Percentiles rank a stretch among this genome's conserved stretches.
Conservation (phyloP, 2,329 filamentous ascomycete species). For the Alternaria brassicae region DNA sequence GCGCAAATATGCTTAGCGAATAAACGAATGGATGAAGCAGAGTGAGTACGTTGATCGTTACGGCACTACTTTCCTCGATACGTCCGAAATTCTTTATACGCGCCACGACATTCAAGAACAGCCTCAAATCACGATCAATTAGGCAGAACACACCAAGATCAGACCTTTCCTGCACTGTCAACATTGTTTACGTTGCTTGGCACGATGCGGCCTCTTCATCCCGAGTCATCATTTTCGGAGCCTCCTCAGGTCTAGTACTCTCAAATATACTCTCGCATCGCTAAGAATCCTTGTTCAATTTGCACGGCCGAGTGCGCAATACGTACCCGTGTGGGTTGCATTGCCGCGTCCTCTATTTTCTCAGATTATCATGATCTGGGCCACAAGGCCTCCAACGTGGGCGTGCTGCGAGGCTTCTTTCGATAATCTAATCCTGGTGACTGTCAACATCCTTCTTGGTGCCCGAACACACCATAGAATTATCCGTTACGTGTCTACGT, state of each 20-base stretch:
- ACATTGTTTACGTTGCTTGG: conserved; percentile 49
- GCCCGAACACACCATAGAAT: conserved; percentile 19
- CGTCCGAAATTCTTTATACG: conserved; percentile 47
- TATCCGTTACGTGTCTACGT: conserved; percentile 7
- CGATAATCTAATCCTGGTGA: conserved; percentile 22
- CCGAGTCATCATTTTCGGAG: conserved; percentile 43
- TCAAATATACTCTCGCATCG: conserved; percentile 45
- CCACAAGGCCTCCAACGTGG: conserved; percentile 30
- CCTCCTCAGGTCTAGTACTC: conserved; percentile 41
- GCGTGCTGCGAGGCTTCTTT: conserved; percentile 21
- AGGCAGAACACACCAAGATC: conserved; percentile 44
- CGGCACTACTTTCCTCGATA: conserved; percentile 26
- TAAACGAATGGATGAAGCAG: conserved; percentile 19
- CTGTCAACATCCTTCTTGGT: conserved; percentile 18
- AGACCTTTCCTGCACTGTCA: conserved; percentile 43
- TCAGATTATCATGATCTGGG: conserved; percentile 23
- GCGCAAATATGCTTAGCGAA: conserved; percentile 33
- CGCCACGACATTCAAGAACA: conserved; percentile 27
- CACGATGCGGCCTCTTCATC: conserved; percentile 42
- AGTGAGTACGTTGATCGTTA: conserved; percentile 25
- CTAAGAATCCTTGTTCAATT: conserved; percentile 46
- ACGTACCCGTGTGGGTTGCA: conserved; percentile 34
- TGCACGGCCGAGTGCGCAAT: conserved; percentile 39
- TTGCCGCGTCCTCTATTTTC: conserved; percentile 29
- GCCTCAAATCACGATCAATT: conserved; percentile 30